Base-by-base conservation (phyloP, 805 yeast genomes). In the Teunomyces barrocoloradensis region DNA sequence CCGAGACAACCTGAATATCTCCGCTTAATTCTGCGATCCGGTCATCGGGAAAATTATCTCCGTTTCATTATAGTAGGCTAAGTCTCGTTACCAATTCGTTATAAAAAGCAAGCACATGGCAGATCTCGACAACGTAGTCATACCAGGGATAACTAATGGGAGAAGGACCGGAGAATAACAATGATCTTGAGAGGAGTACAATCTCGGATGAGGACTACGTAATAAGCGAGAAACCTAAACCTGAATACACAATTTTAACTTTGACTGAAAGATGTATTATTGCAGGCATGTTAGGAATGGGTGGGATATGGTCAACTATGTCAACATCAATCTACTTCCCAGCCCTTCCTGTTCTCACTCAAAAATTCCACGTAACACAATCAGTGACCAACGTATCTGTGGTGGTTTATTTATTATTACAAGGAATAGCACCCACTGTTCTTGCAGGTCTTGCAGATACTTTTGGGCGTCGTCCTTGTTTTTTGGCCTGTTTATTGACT, bases 271-370 rank as follows among this genome's bases (percentile, higher is more conserved):
- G 74, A 50, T 41, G 58, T 10, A 27, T 73, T 4, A 54, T 83
- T 30, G 53, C 75, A 72, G 1, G 50, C 53, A 4, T 65, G 65
- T 27, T 74, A 72, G 49, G 79, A 75, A 1, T 69, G 7, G 66
- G 79, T 1, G 87, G 89, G 0, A 65, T 81, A 34, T 84, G 85
- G 71, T 86, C 95, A 1, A 72, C 94, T 0, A 68, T 86, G 2
- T 81, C 91, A 0, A 79, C 85, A 53, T 87, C 96, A 0, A 87
- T 89, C 10, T 89, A 86, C 61, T 85, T 87, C 64, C 96, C 96
- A 0, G 90, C 90, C 0, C 64, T 90, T 15, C 80, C 84, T 0
- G 71, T 77, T 4, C 68, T 90, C 6, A 79, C 82, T 42, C 53
- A 61, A 0, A 65, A 79, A 23, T 87, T 90, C 54, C 45, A 74